phyloP scores from a whole-genome alignment of 2,329 filamentous ascomycete species.

The Ascocoryne sarcoides region DNA sequence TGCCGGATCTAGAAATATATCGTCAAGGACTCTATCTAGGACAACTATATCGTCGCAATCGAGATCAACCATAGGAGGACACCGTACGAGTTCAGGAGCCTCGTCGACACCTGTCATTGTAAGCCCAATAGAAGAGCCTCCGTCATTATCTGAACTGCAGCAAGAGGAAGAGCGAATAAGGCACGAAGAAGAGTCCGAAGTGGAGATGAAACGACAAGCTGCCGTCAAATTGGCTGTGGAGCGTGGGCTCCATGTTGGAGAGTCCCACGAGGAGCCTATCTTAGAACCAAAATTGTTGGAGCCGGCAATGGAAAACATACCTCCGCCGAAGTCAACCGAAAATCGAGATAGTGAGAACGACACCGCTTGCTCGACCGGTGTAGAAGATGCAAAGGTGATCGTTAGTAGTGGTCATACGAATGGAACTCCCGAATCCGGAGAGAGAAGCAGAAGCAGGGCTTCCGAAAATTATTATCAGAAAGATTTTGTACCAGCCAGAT shows the following conservation, averaged over 20 bases:
- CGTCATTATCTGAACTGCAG: constrained; percentile 43
- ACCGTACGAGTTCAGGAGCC: constrained; percentile 17
- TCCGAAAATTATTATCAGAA: constrained; percentile 20
- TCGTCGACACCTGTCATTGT: constrained; percentile 24
- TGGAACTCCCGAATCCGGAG: neutral
- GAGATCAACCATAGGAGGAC: constrained; percentile 12
- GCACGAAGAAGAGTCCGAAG: constrained; percentile 42
- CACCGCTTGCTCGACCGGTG: neutral
- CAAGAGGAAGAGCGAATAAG: constrained; percentile 40
- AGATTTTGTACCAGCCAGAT: constrained; percentile 48
- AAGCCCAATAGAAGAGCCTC: constrained; percentile 31
- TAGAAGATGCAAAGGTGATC: constrained; percentile 8
- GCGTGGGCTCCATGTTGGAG: constrained; percentile 34
- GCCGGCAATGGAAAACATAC: constrained; percentile 5
- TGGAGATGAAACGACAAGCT: constrained; percentile 44
- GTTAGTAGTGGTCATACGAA: no score
- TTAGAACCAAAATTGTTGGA: constrained; percentile 17
- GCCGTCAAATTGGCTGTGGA: constrained; percentile 43
- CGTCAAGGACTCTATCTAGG: constrained; percentile 45
- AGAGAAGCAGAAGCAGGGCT: neutral
- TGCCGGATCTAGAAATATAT: constrained; percentile 39
- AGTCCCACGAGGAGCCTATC: constrained; percentile 29
- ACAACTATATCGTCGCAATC: constrained; percentile 27
- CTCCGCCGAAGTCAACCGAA: neutral
- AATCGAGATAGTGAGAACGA: neutral